These are phyloP conservation scores for Clarireedia sp. DNA, from an alignment of 2,329 filamentous ascomycete species.

Conservation along the genomic window DNA sequence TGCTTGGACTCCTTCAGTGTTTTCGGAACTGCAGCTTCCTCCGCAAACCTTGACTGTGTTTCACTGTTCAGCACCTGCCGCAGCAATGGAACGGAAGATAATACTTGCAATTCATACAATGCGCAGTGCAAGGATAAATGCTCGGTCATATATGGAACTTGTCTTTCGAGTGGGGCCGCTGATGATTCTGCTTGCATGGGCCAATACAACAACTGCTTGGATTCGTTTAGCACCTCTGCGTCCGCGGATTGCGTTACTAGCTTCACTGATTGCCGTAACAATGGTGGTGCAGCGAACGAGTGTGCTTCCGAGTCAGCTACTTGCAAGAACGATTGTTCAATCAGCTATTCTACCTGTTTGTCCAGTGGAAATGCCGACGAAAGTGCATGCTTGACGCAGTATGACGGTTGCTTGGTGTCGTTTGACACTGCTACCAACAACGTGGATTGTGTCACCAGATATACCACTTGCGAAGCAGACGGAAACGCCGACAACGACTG, in stretches of 20 bases:
- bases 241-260: constrained; percentile 10
- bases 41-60: background rate
- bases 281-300: constrained; percentile 8
- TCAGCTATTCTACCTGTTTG: constrained; percentile 10
- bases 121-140: constrained; percentile 15
- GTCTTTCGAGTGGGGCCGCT: constrained; percentile 5
- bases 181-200: constrained; percentile 11
- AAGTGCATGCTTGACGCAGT: constrained; percentile 7
- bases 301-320: constrained; percentile 10
- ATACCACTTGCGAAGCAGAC: background rate
- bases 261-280: constrained; percentile 6
- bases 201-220: constrained; percentile 15
- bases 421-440: background rate
- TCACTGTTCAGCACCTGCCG: constrained; percentile 8
- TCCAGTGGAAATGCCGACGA: constrained; percentile 10
- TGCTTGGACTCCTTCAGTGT: constrained; percentile 14
- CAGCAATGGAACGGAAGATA: constrained; percentile 7
- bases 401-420: background rate
- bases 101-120: constrained; percentile 13
- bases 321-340: constrained; percentile 12
- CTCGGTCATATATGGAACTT: constrained; percentile 11
- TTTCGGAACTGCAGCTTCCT: constrained; percentile 4
- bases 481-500: background rate
- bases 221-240: constrained; percentile 10
- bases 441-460: background rate